These are phyloP conservation scores for Trichoderma sp. DNA, from an alignment of 2,329 filamentous ascomycete species.

Conservation along the genomic window DNA sequence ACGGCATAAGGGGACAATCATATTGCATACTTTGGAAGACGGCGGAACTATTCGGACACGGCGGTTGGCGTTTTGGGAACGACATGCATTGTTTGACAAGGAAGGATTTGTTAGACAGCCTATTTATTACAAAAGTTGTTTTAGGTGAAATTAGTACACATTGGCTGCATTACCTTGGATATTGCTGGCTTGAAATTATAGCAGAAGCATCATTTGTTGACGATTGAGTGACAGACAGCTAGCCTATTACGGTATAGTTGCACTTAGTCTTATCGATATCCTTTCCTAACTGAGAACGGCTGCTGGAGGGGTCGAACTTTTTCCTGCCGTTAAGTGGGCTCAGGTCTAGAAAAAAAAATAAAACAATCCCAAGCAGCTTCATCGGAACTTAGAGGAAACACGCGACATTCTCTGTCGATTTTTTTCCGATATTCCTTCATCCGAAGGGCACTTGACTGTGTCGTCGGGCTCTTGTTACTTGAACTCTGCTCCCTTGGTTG, in stretches of 20 bases:
- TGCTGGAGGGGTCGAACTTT: slow-evolving; percentile 4
- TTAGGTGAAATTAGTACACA: background rate
- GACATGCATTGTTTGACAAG: background rate
- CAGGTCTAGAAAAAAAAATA: background rate
- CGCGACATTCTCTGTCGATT: background rate
- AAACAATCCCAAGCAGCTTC: background rate
- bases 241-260: background rate
- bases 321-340: slow-evolving; percentile 8
- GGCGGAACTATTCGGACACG: background rate
- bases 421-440: background rate
- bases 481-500: too few relatives aligned
- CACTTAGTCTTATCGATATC: background rate
- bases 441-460: slow-evolving; percentile 11
- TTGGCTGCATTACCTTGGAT: background rate
- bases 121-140: background rate
- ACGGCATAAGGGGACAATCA: slow-evolving; percentile 1
- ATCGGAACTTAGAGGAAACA: background rate
- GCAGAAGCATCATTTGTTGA: background rate
- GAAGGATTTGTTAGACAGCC: background rate
- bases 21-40: slow-evolving; percentile 8
- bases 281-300: slow-evolving; percentile 5
- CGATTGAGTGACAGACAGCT: background rate
- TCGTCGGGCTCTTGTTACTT: background rate
- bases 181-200: background rate
- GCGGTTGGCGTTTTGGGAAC: slow-evolving; percentile 15